Percentiles rank a stretch among this genome's conserved stretches.
Evolutionary conservation across 495 filamentous ascomycete species (phyloP).

Genomic region (Margaritispora aquatica): DNA sequence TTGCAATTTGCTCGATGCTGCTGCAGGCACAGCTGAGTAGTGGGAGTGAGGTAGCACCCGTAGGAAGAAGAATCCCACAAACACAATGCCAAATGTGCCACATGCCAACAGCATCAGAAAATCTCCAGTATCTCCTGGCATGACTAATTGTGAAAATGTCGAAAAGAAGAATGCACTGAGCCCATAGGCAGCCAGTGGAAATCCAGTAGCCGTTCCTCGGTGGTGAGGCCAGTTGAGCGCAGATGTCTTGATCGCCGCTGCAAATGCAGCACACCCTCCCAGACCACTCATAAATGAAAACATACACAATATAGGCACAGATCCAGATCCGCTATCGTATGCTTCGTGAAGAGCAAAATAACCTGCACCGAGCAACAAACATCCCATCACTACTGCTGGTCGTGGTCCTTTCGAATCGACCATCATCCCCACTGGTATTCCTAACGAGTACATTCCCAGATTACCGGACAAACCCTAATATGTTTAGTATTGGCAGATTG

Average conservation of each 20-base stretch:
- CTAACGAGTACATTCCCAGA: conserved; percentile 88
- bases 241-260: conserved; percentile 77
- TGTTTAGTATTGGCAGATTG: conserved; percentile 2
- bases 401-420: conserved; percentile 80
- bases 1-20: conserved; percentile 50
- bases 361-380: conserved; percentile 61
- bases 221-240: conserved; percentile 90
- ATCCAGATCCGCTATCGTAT: conserved; percentile 56
- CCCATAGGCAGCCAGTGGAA: conserved; percentile 88
- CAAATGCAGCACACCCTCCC: conserved; percentile 83
- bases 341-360: conserved; percentile 75
- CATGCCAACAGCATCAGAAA: conserved; percentile 75
- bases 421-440: conserved; percentile 83
- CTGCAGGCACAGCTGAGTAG: conserved; percentile 60
- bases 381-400: conserved; percentile 66
- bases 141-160: conserved; percentile 63
- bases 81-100: conserved; percentile 70
- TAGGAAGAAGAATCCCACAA: conserved; percentile 75
- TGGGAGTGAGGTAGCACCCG: conserved; percentile 59
- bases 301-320: conserved; percentile 66
- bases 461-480: conserved; percentile 78
- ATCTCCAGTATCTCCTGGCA: conserved; percentile 74
- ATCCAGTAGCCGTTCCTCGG: conserved; percentile 88
- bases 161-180: conserved; percentile 97
- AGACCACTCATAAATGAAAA: conserved; percentile 80